Percentiles rank a stretch among this genome's conserved stretches.
phyloP scores from a whole-genome alignment of 257 asterid genomes.

The Jacaranda copaia region DNA sequence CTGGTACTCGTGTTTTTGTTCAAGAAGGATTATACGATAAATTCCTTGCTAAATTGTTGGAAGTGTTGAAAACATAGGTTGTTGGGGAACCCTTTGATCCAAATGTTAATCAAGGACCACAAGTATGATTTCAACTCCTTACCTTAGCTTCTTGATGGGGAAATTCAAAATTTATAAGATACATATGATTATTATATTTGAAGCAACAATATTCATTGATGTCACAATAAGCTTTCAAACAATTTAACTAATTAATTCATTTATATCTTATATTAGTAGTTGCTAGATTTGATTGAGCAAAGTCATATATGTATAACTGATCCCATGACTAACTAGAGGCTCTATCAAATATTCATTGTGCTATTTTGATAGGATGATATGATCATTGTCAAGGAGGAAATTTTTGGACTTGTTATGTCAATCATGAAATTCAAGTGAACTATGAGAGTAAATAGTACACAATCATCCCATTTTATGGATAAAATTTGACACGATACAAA shows the following conservation, averaged over 20 bases:
- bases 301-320: too few relatives aligned
- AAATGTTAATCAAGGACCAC: conserved; percentile 73
- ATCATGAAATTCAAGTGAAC: conserved; percentile 62
- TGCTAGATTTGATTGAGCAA: too few relatives aligned
- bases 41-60: conserved; percentile 51
- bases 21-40: conserved; percentile 74
- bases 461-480: background rate
- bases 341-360: background rate
- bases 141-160: background rate
- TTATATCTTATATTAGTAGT: too few relatives aligned
- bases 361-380: conserved; percentile 57
- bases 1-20: conserved; percentile 68
- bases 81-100: conserved; percentile 89
- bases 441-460: background rate
- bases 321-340: too few relatives aligned
- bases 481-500: too few relatives aligned
- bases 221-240: conserved; percentile 51
- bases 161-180: background rate
- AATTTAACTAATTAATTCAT: background rate
- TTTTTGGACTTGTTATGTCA: conserved; percentile 82
- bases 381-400: conserved; percentile 73
- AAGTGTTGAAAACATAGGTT: conserved; percentile 59
- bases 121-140: conserved; percentile 39
- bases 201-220: conserved; percentile 73
- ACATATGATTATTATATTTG: background rate